Evolutionary conservation across 768 basidiomycete species (phyloP).

Genomic region (Glaciozyma martinii): DNA sequence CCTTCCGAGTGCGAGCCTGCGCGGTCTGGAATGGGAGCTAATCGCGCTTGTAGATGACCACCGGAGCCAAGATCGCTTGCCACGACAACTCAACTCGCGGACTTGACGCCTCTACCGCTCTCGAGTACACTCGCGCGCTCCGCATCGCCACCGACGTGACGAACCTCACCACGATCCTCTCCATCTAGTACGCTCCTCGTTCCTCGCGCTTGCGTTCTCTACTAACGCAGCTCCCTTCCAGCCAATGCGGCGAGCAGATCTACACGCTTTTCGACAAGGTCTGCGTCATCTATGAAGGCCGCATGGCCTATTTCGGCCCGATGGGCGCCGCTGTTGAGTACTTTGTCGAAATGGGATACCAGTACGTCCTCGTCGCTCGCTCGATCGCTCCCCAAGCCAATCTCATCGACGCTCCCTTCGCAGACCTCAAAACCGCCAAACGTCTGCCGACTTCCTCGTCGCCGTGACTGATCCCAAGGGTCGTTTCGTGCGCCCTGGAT

Average conservation of each 20-base stretch:
- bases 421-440: conserved; percentile 36
- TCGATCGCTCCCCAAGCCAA: too few relatives aligned
- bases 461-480: conserved; percentile 63
- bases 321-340: conserved; percentile 57
- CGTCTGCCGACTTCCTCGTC: conserved; percentile 41
- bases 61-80: conserved; percentile 35
- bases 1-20: too few relatives aligned
- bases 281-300: conserved; percentile 64
- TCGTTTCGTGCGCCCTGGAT: conserved; percentile 33
- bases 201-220: not conserved
- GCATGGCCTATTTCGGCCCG: conserved; percentile 63
- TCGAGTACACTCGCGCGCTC: conserved; percentile 70
- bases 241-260: conserved; percentile 33
- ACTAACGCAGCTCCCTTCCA: not conserved
- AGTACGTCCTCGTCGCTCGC: conserved; percentile 22
- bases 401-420: not conserved
- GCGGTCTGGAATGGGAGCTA: too few relatives aligned
- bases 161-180: conserved; percentile 41
- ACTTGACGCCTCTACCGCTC: conserved; percentile 65
- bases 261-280: conserved; percentile 67
- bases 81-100: conserved; percentile 64
- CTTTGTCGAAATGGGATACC: conserved; percentile 56
- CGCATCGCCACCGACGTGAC: conserved; percentile 72
- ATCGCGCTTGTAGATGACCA: not conserved
- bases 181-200: conserved; percentile 49